Evolutionary conservation across 495 filamentous ascomycete genomes (phyloP), one percentile per base, ranked within the genome.

Genomic region (Aspergillus sparsus): DNA sequence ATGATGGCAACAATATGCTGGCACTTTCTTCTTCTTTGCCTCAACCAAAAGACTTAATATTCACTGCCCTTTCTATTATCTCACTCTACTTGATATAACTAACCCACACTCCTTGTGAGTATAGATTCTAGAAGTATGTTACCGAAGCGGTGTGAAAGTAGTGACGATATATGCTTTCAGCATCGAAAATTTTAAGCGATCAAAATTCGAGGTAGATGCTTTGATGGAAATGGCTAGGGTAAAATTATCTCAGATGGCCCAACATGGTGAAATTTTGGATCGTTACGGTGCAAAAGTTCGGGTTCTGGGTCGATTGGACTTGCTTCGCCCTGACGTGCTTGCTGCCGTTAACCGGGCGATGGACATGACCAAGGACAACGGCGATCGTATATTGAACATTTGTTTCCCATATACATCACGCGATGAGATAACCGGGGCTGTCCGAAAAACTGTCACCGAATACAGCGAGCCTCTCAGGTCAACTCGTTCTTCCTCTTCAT

Each of bases 141-240:
- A 98, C 77, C 94, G 95, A 68, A 90, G 88, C 58, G 94, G 94
- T 15, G 79, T 98, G 33, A 89, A 92, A 71, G 92, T 95, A 5
- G 94, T 98, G 12, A 97, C 94, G 0, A 90, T 98, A 54, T 98
- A 98, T 74, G 94, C 94, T 5, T 98, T 98, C 80, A 94, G 90
- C 66, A 96, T 98, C 70, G 94, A 98, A 74, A 98, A 98, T 77
- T 98, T 97, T 80, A 96, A 98, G 72, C 85, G 94, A 6, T 93
- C 92, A n/a, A 93, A 92, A 71, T 93, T 96, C 75, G 94, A 98
- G 72, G 95, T 98, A 35, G 92, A 97, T 71, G 92, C 90, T 13
- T 77, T 98, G 52, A 98, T 98, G 94, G 90, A 96, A 63, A 95
- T 98, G 81, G 93, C 93, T 36, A 96, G 96, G 76, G 84, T 93